Percentiles rank a stretch among this genome's conserved stretches.
Evolutionary conservation across 2,329 filamentous ascomycete genomes (phyloP).

Genomic region (Paecilomyces dactylethromorphus): DNA sequence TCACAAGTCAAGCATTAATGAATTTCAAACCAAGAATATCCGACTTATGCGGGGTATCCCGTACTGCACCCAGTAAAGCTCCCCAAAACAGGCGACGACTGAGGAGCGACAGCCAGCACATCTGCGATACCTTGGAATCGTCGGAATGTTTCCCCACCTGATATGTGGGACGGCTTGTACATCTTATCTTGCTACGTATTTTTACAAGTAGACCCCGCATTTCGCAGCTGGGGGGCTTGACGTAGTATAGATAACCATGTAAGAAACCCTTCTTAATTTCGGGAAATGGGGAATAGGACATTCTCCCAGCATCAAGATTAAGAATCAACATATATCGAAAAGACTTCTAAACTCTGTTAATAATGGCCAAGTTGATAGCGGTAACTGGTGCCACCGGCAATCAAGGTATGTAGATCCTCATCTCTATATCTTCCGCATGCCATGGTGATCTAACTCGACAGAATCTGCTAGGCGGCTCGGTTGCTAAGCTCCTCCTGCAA

Average conservation of each 20-base stretch:
- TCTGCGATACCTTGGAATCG: neutral
- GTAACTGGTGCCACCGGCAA: neutral
- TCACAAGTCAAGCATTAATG: neutral
- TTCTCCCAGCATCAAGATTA: neutral
- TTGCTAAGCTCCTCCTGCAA: constrained; percentile 13
- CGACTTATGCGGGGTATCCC: neutral
- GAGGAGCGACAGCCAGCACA: neutral
- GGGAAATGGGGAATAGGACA: neutral
- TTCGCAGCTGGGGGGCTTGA: neutral
- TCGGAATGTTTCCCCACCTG: neutral
- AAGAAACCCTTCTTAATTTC: neutral
- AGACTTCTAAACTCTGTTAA: neutral
- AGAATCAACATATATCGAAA: neutral
- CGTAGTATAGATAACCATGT: neutral
- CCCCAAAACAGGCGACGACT: neutral
- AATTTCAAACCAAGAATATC: neutral
- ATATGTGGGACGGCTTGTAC: neutral
- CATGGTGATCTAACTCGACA: neutral
- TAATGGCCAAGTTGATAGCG: neutral
- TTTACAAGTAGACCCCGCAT: neutral
- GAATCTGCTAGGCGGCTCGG: constrained; percentile 10
- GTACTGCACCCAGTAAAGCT: neutral
- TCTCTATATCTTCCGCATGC: neutral
- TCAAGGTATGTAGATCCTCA: neutral
- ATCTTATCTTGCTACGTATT: neutral